Conservation (phyloP, 2,329 filamentous ascomycete species). For the Diplodia corticola region DNA sequence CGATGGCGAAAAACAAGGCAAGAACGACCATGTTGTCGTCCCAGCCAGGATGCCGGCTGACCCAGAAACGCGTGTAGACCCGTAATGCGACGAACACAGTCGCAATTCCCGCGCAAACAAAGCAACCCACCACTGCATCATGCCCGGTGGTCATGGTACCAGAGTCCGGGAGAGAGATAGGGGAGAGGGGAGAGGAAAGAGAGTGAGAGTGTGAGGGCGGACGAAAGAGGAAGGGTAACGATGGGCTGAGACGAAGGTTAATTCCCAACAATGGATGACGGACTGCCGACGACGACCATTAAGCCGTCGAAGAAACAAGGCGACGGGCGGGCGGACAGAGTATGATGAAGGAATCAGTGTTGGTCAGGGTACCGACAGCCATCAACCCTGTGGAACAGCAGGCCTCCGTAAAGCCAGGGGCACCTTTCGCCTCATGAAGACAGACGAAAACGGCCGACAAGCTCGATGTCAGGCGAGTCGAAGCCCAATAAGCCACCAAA, state of each 20-base stretch:
- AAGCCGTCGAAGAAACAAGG: too few species aligned
- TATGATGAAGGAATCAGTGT: too few species aligned
- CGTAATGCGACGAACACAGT: slow-evolving; percentile 6
- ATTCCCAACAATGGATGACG: too few species aligned
- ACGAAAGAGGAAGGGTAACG: background rate
- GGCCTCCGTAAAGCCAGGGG: background rate
- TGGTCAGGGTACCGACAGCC: background rate
- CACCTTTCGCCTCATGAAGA: background rate
- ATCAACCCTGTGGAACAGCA: background rate
- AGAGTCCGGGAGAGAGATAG: too few species aligned
- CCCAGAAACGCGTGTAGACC: slow-evolving; percentile 7
- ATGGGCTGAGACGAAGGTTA: too few species aligned
- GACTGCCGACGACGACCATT: too few species aligned
- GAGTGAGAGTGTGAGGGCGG: background rate
- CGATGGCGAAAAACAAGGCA: slow-evolving; percentile 5
- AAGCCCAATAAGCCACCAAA: background rate
- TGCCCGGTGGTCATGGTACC: slow-evolving; percentile 6
- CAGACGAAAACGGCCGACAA: background rate
- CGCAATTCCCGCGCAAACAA: slow-evolving; percentile 11
- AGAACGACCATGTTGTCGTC: slow-evolving; percentile 15
- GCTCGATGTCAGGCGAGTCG: background rate
- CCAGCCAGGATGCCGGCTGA: slow-evolving; percentile 17
- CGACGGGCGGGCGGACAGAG: too few species aligned
- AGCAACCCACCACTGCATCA: slow-evolving; percentile 4
- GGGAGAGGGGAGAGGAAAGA: background rate